Base-by-base conservation (phyloP, 1,139 yeast genomes). In the Kodamaea sp. region DNA sequence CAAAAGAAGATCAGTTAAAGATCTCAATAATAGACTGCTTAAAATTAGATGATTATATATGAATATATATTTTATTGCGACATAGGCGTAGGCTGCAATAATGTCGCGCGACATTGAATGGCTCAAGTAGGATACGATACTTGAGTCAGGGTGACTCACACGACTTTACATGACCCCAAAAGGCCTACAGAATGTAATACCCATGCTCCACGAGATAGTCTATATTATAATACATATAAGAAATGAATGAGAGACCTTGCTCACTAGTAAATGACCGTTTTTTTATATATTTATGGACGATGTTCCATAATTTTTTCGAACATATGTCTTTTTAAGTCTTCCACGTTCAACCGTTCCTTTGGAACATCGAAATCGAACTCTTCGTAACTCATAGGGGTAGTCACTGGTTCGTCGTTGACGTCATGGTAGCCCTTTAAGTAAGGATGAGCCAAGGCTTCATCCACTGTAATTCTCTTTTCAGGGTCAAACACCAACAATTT, bases 371-470 rank as follows among this genome's bases (percentile, higher is more conserved):
- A 74, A 46, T 76, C 80, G 59, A 83, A 81, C 29, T 70, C 75
- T 12, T 39, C 41, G 7, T 15, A 21, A 7, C 31, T 27, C 14
- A 48, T 41, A 5, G 47, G 49, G 5, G 38, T 35, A 12, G 84
- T 80, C 18, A 64, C 73, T 0, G 90, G 90, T 51, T 83, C 90
- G 53, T 83, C 89, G 24, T 70, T 70, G 15, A 85, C 83, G 53
- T 83, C 89, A 50, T 83, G 89, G 52, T 83, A 83, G 21, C 74
- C 67, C 25, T 71, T 59, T 25, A 83, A 59, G 53, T 83, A 83
- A 7, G 87, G 86, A 54, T 83, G 90, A 31, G 65, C 57, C 39
- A 83, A 60, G 0, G 90, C 90, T 41, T 80, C 79, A 22, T 62
- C 73, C 2, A 82, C 89, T 3, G 81, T 70, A 25, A 81, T 74